phyloP scores from a whole-genome alignment of 1,139 yeast species.

The Pichia sp. region DNA sequence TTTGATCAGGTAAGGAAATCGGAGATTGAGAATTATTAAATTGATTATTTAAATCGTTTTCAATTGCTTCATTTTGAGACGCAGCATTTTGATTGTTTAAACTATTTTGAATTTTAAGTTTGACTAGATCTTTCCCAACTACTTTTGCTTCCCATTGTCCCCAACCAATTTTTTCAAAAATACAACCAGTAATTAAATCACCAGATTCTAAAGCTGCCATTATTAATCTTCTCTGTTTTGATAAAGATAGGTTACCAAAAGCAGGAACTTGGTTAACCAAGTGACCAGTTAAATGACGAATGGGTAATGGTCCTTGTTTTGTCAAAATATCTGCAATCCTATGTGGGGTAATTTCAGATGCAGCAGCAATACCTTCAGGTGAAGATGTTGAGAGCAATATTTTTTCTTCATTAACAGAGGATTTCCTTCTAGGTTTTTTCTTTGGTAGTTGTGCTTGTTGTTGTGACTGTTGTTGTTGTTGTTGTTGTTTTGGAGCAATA shows the following conservation, averaged over 20 bases:
- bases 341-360: constrained; percentile 77
- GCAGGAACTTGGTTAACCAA: constrained; percentile 70
- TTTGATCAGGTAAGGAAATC: too few relatives aligned
- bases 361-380: constrained; percentile 85
- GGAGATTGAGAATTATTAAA: neutral
- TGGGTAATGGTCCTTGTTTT: constrained; percentile 82
- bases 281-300: constrained; percentile 81
- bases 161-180: constrained; percentile 95
- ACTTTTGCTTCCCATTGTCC: constrained; percentile 91
- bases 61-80: neutral
- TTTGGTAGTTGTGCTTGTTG: constrained; percentile 11
- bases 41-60: neutral
- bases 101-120: constrained; percentile 29
- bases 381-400: constrained; percentile 64
- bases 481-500: too few relatives aligned
- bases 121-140: constrained; percentile 31
- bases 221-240: constrained; percentile 84
- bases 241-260: constrained; percentile 71
- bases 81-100: neutral
- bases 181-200: constrained; percentile 54
- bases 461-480: too few relatives aligned
- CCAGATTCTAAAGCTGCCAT: constrained; percentile 82
- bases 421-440: constrained; percentile 20
- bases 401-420: constrained; percentile 24
- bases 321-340: constrained; percentile 64